Evolutionary conservation across 2,329 filamentous ascomycete species (phyloP), one percentile per base, ranked within the genome.

Genomic region (Aspergillus phoenicis): DNA sequence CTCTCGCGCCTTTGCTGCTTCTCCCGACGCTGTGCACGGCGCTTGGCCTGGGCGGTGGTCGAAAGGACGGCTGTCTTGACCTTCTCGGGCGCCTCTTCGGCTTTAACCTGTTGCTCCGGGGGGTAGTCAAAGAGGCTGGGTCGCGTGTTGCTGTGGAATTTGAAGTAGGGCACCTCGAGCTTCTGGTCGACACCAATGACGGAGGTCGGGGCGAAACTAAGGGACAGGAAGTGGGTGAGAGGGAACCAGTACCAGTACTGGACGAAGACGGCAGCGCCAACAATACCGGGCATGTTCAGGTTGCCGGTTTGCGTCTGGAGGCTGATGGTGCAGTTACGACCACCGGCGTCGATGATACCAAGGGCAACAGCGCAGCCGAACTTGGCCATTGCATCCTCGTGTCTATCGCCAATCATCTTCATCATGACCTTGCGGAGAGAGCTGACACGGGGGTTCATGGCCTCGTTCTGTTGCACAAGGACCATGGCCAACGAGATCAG

Each of bases 241-340:
- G 95, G 95, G 86, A 99, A 99, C 95, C 95, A 99, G 82, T 99
- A 99, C 95, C 95, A 99, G 82, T 99, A 99, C 77, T 99, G 95
- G 8, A 93, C 96, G 80, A 99, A 99, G 57, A 99, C 91, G 28
- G 93, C 94, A 88, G 97, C 97, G 68, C 95, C 96, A 17, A 99
- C 93, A 67, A 99, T 96, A 63, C 92, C 96, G 17, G 93, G 88
- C 93, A 99, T 97, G 83, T 99, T 98, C 67, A 99, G 87, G 75
- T 97, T 99, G 66, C 96, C 96, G 0, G 94, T 97, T 79, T 97
- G 95, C 1, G 95, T 99, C 78, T 99, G 95, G 41, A 99, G 85
- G 30, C 94, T 94, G 69, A 99, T 98, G 17, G 95, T 97, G 84
- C 95, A 99, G 81, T 99, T 99, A 63, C 96, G 91, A 53, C 95